Conservation (phyloP, 1,284 basidiomycete species). For the Cryptococcus floricola region DNA sequence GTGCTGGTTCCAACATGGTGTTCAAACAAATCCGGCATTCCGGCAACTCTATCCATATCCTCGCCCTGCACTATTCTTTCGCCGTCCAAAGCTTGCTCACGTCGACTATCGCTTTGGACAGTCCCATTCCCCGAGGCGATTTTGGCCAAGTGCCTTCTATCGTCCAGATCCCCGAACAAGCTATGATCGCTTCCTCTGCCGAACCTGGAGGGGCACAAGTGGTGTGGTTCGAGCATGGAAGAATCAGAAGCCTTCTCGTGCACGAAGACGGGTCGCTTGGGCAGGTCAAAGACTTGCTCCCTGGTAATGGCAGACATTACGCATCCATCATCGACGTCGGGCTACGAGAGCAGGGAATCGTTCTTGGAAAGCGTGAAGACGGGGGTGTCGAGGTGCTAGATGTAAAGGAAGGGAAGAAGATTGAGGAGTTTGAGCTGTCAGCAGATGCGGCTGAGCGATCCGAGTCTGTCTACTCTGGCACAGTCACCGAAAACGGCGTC, state of each 20-base stretch:
- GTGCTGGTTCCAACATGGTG: conserved; percentile 55
- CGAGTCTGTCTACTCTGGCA: conserved; percentile 54
- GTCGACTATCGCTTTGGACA: conserved; percentile 56
- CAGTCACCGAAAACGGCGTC: conserved; percentile 12
- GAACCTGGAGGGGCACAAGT: conserved; percentile 49
- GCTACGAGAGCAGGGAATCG: conserved; percentile 31
- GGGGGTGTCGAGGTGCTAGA: conserved; percentile 60
- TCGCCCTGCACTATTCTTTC: conserved; percentile 64
- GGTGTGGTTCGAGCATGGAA: conserved; percentile 66
- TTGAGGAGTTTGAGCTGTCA: conserved; percentile 61
- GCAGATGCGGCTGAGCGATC: conserved; percentile 33
- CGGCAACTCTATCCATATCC: conserved; percentile 58
- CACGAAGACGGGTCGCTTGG: conserved; percentile 43
- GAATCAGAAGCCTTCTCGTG: conserved; percentile 46
- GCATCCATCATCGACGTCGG: conserved; percentile 36
- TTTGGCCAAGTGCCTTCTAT: conserved; percentile 59
- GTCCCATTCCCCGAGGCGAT: conserved; percentile 57
- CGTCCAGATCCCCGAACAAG: conserved; percentile 46
- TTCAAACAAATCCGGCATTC: conserved; percentile 62
- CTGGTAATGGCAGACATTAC: conserved; percentile 28
- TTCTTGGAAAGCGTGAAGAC: conserved; percentile 53
- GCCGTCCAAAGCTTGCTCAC: conserved; percentile 64
- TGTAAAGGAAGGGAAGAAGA: conserved; percentile 49
- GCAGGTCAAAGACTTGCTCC: conserved; percentile 56
- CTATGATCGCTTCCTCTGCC: conserved; percentile 26